Percentiles rank a stretch among this genome's conserved stretches.
Conservation (phyloP, 1,284 basidiomycete genomes). For the Pseudozyma thailandica region DNA sequence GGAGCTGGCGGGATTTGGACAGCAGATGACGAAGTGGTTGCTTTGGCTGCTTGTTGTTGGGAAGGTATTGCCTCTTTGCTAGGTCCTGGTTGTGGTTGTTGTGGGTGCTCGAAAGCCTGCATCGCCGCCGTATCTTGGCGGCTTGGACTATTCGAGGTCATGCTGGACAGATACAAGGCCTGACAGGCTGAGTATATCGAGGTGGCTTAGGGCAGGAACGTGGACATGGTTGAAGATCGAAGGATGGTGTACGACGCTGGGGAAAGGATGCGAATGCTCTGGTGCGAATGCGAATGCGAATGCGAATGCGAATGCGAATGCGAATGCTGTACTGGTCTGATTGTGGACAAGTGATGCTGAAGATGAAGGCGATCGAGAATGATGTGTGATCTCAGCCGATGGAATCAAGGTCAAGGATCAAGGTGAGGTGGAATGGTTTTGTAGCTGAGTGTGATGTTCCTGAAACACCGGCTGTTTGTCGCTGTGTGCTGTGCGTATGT, state of each 20-base stretch:
- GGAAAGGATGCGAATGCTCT: background rate
- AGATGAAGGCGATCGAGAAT: no score
- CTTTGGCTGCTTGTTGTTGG: background rate
- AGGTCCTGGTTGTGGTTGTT: background rate
- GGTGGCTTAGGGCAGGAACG: background rate
- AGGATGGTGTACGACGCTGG: background rate
- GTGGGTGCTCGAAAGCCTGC: conserved; percentile 17
- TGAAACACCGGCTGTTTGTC: background rate
- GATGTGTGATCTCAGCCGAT: no score
- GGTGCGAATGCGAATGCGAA: background rate
- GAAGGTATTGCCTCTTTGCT: background rate
- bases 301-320: no score
- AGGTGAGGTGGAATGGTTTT: background rate
- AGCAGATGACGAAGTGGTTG: background rate
- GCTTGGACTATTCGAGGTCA: background rate
- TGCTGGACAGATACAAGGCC: background rate
- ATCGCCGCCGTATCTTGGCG: no score
- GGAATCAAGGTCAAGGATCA: no score
- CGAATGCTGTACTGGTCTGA: background rate
- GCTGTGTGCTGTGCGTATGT: no score
- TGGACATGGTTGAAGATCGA: background rate
- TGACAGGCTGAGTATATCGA: background rate
- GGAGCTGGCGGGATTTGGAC: conserved; percentile 23
- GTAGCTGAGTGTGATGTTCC: background rate
- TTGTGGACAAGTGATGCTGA: background rate